Evolutionary conservation across 2,329 filamentous ascomycete species (phyloP), one percentile per base, ranked within the genome.

Genomic region (Alternaria angustiovoidea): DNA sequence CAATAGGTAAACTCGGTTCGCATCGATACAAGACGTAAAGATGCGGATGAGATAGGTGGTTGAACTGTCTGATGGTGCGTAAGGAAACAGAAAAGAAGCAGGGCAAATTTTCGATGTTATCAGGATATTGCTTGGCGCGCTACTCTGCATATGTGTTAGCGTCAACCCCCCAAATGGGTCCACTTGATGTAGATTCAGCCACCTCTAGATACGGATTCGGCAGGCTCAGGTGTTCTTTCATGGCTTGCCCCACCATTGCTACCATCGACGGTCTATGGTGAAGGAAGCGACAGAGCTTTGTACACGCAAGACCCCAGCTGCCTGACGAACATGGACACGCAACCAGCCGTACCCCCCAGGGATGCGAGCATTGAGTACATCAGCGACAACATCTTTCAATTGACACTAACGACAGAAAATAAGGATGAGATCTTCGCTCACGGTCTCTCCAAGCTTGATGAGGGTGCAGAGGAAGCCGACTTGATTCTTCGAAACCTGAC

Each of bases 31-130:
- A 75, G 72, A 78, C 75, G 75, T 76, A 75, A 68, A 69, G 75
- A 71, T 56, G 70, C 69, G 59, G 66, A 57, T 72, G 74, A 78
- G 74, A 73, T 77, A 67, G 70, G 74, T 62, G 72, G 64, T 75
- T 75, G 73, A 78, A 78, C 75, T 78, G 75, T 78, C 75, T 78
- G 71, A 74, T 77, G 73, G 72, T 78, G 75, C 75, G 75, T 76
- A 65, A 58, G 63, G 65, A 65, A 61, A 36, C 62, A 53, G 43
- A 63, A 65, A 11, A 22, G 41, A 48, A 30, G 43, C 46, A 51
- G n/a, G 44, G 54, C 57, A 49, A 38, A 54, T 61, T 60, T 63
- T 66, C 67, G 65, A 63, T 68, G 72, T 75, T 70, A 68, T 67
- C 18, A 26, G 20, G 48, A 5, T 2, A 7, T 4, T 11, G 51